Evolutionary conservation across 768 basidiomycete genomes (phyloP).

Genomic region (Mycena sanguinolenta): DNA sequence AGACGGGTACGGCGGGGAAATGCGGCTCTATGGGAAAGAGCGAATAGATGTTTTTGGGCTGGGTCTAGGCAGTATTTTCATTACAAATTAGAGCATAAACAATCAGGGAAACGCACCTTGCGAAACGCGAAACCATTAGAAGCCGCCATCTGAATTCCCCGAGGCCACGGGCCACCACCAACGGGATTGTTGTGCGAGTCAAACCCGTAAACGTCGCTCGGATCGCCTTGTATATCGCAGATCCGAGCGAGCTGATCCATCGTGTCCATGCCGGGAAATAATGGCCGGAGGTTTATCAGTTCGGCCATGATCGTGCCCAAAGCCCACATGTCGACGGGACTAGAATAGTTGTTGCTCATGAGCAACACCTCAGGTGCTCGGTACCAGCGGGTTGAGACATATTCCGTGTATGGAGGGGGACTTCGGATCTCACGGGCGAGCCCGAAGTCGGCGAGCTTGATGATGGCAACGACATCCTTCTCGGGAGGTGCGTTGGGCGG

Average conservation of each 20-base stretch:
- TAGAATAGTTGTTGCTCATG: constrained; percentile 92
- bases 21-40: constrained; percentile 71
- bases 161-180: constrained; percentile 92
- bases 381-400: constrained; percentile 99
- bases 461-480: constrained; percentile 94
- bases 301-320: constrained; percentile 99
- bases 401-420: constrained; percentile 96
- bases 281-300: constrained; percentile 91
- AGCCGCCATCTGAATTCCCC: constrained; percentile 89
- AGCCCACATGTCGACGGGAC: constrained; percentile 99
- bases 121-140: constrained; percentile 89
- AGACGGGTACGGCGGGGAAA: constrained; percentile 74
- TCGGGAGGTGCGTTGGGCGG: constrained; percentile 77
- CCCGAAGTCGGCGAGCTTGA: constrained; percentile 99
- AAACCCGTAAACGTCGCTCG: constrained; percentile 83
- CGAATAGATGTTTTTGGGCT: constrained; percentile 74
- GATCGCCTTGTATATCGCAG: constrained; percentile 94
- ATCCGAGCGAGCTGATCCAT: constrained; percentile 93
- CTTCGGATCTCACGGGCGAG: constrained; percentile 92
- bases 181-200: constrained; percentile 76
- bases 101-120: constrained; percentile 69
- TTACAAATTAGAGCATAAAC: constrained; percentile 11
- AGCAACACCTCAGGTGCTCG: constrained; percentile 97
- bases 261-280: constrained; percentile 95
- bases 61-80: constrained; percentile 57